phyloP scores from a whole-genome alignment of 768 basidiomycete genomes.

The Rhodotorula kratochvilovae region DNA sequence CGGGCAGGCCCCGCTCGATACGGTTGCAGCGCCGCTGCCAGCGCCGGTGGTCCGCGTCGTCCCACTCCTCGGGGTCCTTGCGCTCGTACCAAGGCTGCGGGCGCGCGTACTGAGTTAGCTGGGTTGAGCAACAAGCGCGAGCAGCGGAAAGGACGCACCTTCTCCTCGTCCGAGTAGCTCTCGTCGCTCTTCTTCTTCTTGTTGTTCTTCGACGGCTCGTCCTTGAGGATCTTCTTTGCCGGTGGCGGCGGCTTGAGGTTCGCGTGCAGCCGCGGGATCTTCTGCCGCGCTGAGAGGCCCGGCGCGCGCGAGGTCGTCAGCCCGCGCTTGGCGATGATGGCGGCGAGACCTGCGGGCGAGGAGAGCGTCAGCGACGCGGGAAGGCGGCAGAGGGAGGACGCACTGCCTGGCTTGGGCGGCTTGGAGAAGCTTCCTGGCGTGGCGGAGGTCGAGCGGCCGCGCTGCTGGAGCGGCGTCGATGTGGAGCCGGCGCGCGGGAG shows the following conservation, averaged over 20 bases:
- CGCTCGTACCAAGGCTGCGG: slow-evolving; percentile 28
- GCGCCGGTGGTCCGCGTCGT: slow-evolving; percentile 12
- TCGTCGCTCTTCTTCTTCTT: slow-evolving; percentile 37
- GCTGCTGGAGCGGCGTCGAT: slow-evolving; percentile 1
- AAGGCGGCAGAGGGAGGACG: neutral
- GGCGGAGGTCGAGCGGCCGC: neutral
- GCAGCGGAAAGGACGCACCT: slow-evolving; percentile 18
- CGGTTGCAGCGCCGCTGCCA: slow-evolving; percentile 19
- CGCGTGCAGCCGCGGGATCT: slow-evolving; percentile 23
- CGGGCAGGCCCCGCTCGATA: slow-evolving; percentile 19
- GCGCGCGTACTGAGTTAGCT: no score
- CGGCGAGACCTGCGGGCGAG: slow-evolving; percentile 18
- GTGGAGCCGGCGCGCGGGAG: neutral
- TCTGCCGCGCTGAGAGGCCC: slow-evolving; percentile 15
- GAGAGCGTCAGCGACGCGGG: no score
- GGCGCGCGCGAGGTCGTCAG: slow-evolving; percentile 15
- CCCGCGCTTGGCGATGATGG: slow-evolving; percentile 15
- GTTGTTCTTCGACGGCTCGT: slow-evolving; percentile 28
- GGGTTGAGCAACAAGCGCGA: no score
- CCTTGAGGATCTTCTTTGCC: slow-evolving; percentile 2
- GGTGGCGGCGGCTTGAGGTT: slow-evolving; percentile 36
- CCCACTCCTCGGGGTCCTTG: slow-evolving; percentile 32
- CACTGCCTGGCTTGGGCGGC: slow-evolving; percentile 17
- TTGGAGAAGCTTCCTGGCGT: slow-evolving; percentile 9
- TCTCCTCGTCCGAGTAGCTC: slow-evolving; percentile 40